Percentiles rank a stretch among this genome's conserved stretches.
phyloP scores from a whole-genome alignment of 208 protist species.

The Crithidia sp. region DNA sequence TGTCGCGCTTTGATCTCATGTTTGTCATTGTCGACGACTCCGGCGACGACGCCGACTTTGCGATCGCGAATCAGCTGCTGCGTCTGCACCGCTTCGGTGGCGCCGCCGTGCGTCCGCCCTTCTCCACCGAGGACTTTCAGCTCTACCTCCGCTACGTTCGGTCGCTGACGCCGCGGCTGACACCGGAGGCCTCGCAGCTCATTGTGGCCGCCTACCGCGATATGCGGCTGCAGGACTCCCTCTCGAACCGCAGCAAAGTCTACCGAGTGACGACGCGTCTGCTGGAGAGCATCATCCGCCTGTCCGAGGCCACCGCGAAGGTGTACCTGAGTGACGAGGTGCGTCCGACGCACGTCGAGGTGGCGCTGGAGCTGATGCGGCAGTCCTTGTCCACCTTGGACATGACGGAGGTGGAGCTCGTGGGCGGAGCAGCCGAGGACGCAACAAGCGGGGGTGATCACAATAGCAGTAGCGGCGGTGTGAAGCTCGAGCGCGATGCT shows the following conservation, averaged over 20 bases:
- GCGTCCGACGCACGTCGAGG: constrained; percentile 72
- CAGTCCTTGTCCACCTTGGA: constrained; percentile 90
- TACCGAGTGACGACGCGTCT: constrained; percentile 99
- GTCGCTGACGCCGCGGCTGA: constrained; percentile 91
- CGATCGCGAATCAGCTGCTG: constrained; percentile 98
- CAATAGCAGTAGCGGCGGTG: background rate
- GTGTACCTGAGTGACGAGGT: constrained; percentile 95
- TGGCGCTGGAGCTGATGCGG: constrained; percentile 90
- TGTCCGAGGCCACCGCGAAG: constrained; percentile 98
- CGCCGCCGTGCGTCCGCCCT: constrained; percentile 66
- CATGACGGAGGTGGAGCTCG: constrained; percentile 89
- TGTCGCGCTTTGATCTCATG: constrained; percentile 99
- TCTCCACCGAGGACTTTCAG: constrained; percentile 88
- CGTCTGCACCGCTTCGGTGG: constrained; percentile 91
- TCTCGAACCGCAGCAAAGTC: constrained; percentile 87
- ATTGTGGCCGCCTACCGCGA: constrained; percentile 92
- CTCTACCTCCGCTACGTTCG: constrained; percentile 94
- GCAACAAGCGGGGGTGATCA: background rate
- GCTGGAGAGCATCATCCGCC: constrained; percentile 99
- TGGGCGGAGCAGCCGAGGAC: constrained; percentile 41
- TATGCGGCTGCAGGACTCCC: constrained; percentile 93
- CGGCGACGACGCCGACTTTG: constrained; percentile 95
- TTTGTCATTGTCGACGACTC: constrained; percentile 99
- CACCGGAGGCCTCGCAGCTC: constrained; percentile 80
- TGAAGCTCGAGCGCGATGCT: constrained; percentile 43